These are phyloP conservation scores for Suhomyces prunicola DNA, from an alignment of 805 yeast genomes.

Conservation along the genomic window DNA sequence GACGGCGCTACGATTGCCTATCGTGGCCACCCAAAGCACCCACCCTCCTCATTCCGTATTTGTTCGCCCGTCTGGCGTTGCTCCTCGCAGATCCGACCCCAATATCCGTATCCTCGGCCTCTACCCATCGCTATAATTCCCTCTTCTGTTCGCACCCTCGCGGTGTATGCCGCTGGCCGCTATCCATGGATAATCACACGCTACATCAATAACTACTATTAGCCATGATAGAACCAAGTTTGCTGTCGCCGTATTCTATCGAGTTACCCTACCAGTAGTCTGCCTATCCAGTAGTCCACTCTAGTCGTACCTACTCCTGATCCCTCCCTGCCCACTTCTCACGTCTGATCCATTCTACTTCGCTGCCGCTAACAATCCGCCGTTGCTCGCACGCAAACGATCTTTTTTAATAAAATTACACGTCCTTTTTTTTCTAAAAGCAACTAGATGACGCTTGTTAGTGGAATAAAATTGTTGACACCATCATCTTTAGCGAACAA, in stretches of 20 bases:
- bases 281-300: no score
- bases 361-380: neutral
- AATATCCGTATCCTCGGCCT: neutral
- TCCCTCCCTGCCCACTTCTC: neutral
- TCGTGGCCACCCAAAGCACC: neutral
- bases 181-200: no score
- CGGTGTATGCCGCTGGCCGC: no score
- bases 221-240: no score
- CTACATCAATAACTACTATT: no score
- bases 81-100: neutral
- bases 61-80: neutral
- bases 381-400: neutral
- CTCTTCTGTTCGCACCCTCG: no score
- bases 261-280: no score
- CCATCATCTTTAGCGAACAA: neutral
- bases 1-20: neutral
- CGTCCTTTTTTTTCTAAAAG: conserved; percentile 2
- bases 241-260: no score
- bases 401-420: conserved; percentile 2
- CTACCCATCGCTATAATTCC: neutral
- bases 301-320: no score
- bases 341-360: neutral
- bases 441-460: conserved; percentile 4
- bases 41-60: neutral
- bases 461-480: neutral